A percentile compares a stretch with the other conserved stretches of the same genome.
Conservation (phyloP, 257 asterid genomes). For the Solanum bukasovii region DNA sequence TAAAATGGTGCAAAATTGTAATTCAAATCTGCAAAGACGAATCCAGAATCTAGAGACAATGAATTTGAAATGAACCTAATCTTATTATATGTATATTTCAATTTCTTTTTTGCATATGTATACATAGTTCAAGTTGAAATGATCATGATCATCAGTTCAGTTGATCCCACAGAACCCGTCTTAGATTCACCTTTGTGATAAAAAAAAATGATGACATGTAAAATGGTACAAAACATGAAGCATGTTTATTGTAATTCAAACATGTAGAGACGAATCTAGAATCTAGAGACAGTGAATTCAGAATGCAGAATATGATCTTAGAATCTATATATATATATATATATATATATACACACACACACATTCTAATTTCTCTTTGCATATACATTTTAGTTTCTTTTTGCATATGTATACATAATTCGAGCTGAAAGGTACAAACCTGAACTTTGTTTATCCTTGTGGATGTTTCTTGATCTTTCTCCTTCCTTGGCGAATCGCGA, state of each 20-base stretch:
- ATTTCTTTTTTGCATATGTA: not conserved
- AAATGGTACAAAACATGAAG: not conserved
- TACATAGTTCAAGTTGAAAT: not conserved
- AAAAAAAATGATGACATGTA: not conserved
- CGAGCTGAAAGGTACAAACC: conserved; percentile 15
- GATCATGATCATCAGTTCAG: not conserved
- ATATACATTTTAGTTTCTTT: not conserved
- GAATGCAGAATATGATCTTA: not conserved
- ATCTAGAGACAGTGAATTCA: not conserved
- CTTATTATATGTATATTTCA: not conserved
- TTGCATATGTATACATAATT: not conserved
- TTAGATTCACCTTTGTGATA: not conserved
- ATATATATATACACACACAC: too few species aligned
- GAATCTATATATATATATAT: not conserved
- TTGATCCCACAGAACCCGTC: not conserved
- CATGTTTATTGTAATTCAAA: not conserved
- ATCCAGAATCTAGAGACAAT: not conserved
- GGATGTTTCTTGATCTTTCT: not conserved
- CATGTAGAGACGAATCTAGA: not conserved
- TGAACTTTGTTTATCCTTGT: conserved; percentile 23
- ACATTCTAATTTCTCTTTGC: not conserved
- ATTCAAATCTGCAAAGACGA: not conserved
- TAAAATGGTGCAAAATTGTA: not conserved
- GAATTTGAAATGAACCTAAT: not conserved
- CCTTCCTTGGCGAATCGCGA: conserved; percentile 13